phyloP scores from a whole-genome alignment of 306 rosid species.

The Parietaria judaica region DNA sequence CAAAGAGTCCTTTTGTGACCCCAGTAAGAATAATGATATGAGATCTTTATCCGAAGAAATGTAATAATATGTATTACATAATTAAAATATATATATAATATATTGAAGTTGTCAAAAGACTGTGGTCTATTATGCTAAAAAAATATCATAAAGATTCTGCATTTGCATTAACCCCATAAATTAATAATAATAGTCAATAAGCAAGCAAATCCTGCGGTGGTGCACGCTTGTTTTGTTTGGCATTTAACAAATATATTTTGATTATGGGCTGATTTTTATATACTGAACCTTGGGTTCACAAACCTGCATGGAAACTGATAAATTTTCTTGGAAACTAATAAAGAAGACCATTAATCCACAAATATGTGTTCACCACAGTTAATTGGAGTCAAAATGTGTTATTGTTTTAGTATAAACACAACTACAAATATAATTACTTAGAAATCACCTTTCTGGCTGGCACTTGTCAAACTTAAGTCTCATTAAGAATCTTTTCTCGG shows the following conservation, averaged over 20 bases:
- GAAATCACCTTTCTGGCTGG: too few relatives aligned
- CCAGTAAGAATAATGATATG: not conserved
- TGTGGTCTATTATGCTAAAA: constrained; percentile 6
- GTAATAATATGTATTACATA: not conserved
- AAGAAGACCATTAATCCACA: not conserved
- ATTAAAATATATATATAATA: not conserved
- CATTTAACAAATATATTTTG: constrained; percentile 2
- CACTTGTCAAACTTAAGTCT: too few relatives aligned
- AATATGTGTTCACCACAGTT: too few relatives aligned
- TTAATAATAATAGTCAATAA: constrained; percentile 4
- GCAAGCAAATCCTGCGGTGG: constrained; percentile 2
- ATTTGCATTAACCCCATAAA: constrained; percentile 2
- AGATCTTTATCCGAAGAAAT: too few relatives aligned
- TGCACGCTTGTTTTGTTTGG: constrained; percentile 6
- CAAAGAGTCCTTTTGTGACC: not conserved
- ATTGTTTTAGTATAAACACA: too few relatives aligned
- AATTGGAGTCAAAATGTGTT: too few relatives aligned
- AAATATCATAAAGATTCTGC: constrained; percentile 14
- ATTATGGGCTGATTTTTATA: not conserved
- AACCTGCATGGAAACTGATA: constrained; percentile 1
- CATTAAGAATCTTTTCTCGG: too few relatives aligned
- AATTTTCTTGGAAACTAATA: not conserved
- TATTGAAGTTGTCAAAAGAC: constrained; percentile 18
- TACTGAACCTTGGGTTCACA: not conserved
- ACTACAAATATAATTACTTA: too few relatives aligned